Evolutionary conservation across 495 filamentous ascomycete species (phyloP), one percentile per base, ranked within the genome.

Genomic region (Annulohypoxylon maeteangense): DNA sequence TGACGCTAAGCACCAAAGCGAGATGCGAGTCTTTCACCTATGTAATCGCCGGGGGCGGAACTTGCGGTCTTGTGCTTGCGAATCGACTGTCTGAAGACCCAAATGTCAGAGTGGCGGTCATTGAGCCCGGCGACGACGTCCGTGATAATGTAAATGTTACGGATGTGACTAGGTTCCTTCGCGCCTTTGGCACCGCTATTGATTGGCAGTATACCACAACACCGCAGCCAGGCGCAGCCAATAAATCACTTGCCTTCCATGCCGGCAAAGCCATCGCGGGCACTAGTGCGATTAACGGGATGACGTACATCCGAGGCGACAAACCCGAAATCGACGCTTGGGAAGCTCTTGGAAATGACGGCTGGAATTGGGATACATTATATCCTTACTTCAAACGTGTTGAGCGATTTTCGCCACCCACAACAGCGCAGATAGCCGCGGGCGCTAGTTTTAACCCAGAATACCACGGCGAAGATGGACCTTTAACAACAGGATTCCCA

Each of bases 281-380:
- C 11, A 40, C 36, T 4, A 40, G 36, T 14, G 67, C 53, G 29
- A 32, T 23, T 18, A n/a, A 85, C n/a, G 83, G 84, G 22, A 84
- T 85, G 82, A 80, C 83, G 10, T 86, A 87, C 38, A 77, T 80
- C 32, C 83, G 87, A 29, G 88, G 88, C 0, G 85, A 83, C 23
- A 84, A 79, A 42, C 74, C 81, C 7, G 87, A 90, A 48, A 89
- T 88, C 59, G 85, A 90, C 73, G 79, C 82, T 29, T 90, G 89
- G 89, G 85, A 84, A 48, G 78, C 80, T 12, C 82, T 88, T 12
- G 88, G 87, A 2, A 85, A 84, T 27, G 71, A 77, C 11, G 84
- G 85, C 11, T 90, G 88, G 88, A 84, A 81, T n/a, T 90, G 87
- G 87, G 78, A 87, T 0, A 62, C 64, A 0, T 27, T 81, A 6